Base-by-base conservation (phyloP, 352 stramenopile genomes). In the Phytopythium montanum region DNA sequence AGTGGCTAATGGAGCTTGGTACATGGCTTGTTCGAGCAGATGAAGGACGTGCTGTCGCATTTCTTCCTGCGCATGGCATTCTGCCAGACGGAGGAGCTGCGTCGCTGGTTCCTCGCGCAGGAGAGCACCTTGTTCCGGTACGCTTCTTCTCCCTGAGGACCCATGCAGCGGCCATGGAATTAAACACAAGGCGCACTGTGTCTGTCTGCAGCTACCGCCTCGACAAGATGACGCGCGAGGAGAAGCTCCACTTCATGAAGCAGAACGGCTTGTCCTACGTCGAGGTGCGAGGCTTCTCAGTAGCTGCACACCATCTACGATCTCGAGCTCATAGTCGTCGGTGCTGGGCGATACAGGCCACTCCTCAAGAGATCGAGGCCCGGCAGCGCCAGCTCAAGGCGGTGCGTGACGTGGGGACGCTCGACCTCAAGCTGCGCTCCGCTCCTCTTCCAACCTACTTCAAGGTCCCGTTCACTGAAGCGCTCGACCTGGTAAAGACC, bases 31-130 rank as follows among this genome's bases (percentile, higher is more conserved):
- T 12, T 49, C 21, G 14, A 23, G n/a, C 41, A 83, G 73, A 64
- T 82, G 44, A 97, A 97, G 72, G 86, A 98, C 70, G 85, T 94
- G 59, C 73, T 98, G 19, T 99, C 96, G 36, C 97, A 99, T 69
- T 99, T 99, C 70, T 98, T 99, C 49, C 69, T 99, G 58, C 86
- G 97, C 29, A 93, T 99, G 62, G 97, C 96, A 8, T 99, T 99
- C 74, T 99, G 96, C 69, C 92, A 97, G 57, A 98, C 88, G 5
- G 97, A 99, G 60, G 97, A 99, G 72, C 75, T 99, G 25, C 85
- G 97, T 29, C 90, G 96, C 45, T 99, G 97, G 97, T 99, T 99
- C 70, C 73, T 99, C 18, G 84, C 83, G 6, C 94, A 99, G 62
- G 94, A 99, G 72, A 95, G 85, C 60, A 78, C 81, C n/a, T 72